A percentile compares a stretch with the other conserved stretches of the same genome.
Conservation (phyloP, 1,139 yeast genomes). For the Lodderomyces metapsilosis region DNA sequence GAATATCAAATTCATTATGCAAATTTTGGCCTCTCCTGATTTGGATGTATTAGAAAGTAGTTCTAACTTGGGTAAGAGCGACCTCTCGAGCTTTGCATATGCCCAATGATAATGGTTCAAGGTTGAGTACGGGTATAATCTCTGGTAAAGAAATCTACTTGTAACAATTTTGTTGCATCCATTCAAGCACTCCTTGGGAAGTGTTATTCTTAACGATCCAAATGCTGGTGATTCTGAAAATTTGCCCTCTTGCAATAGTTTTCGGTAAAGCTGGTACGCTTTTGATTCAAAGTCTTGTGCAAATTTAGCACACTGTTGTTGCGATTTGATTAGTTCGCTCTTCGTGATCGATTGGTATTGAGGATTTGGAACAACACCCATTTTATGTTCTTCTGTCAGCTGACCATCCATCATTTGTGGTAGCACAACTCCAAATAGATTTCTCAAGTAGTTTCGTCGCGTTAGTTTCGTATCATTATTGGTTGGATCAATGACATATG, state of each 20-base stretch:
- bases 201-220: slow-evolving; percentile 10
- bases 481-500: slow-evolving; percentile 72
- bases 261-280: slow-evolving; percentile 11
- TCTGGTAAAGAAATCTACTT: slow-evolving; percentile 32
- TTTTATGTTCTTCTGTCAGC: not conserved
- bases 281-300: slow-evolving; percentile 16
- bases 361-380: not conserved
- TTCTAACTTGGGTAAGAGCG: slow-evolving; percentile 25
- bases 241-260: slow-evolving; percentile 7
- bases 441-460: slow-evolving; percentile 49
- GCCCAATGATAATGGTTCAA: slow-evolving; percentile 44
- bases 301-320: slow-evolving; percentile 16
- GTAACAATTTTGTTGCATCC: slow-evolving; percentile 18
- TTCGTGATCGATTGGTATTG: not conserved
- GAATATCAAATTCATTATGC: slow-evolving; percentile 24
- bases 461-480: slow-evolving; percentile 57
- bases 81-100: slow-evolving; percentile 42
- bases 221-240: slow-evolving; percentile 9
- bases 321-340: slow-evolving; percentile 16
- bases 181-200: slow-evolving; percentile 11
- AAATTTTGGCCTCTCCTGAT: slow-evolving; percentile 9
- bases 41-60: slow-evolving; percentile 7
- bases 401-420: slow-evolving; percentile 17
- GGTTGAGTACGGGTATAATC: slow-evolving; percentile 37
- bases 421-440: slow-evolving; percentile 26